Percentiles rank a stretch among this genome's conserved stretches.
These are phyloP conservation scores for Epithele typhae DNA, from an alignment of 768 basidiomycete genomes.

Conservation along the genomic window DNA sequence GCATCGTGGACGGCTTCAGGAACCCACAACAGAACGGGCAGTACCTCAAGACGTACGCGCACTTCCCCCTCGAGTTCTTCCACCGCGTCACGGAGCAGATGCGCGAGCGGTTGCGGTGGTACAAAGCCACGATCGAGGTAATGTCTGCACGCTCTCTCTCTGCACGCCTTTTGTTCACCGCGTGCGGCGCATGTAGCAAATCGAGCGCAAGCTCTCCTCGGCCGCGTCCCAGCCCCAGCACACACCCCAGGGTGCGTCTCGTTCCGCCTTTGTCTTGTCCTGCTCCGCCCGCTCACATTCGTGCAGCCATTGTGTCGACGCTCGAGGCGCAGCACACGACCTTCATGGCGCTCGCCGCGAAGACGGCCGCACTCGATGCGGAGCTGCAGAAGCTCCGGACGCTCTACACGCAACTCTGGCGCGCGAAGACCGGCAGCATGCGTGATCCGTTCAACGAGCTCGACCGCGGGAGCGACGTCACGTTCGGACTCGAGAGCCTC, in stretches of 20 bases:
- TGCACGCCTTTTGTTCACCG: too few species aligned
- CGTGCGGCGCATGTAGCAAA: slow-evolving; percentile 58
- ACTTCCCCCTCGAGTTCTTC: slow-evolving; percentile 86
- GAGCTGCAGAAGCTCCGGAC: slow-evolving; percentile 75
- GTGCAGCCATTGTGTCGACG: slow-evolving; percentile 64
- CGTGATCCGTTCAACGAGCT: slow-evolving; percentile 73
- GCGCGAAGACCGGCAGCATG: slow-evolving; percentile 74
- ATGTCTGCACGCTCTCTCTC: background rate
- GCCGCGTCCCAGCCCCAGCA: slow-evolving; percentile 57
- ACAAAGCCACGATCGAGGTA: slow-evolving; percentile 78
- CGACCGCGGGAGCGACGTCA: slow-evolving; percentile 32
- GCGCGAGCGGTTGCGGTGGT: slow-evolving; percentile 69
- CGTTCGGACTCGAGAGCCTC: slow-evolving; percentile 49
- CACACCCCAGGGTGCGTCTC: slow-evolving; percentile 64
- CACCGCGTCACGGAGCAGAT: slow-evolving; percentile 67
- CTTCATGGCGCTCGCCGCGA: slow-evolving; percentile 73
- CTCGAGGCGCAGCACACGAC: slow-evolving; percentile 77
- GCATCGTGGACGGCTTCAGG: slow-evolving; percentile 73
- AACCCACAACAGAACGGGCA: slow-evolving; percentile 68
- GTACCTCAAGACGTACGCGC: slow-evolving; percentile 72
- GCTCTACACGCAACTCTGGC: slow-evolving; percentile 75
- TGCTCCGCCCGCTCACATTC: too few species aligned
- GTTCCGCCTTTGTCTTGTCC: too few species aligned
- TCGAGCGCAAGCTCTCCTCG: slow-evolving; percentile 76
- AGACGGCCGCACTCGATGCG: slow-evolving; percentile 67